Conservation (phyloP, 257 asterid species). For the Salvia miltiorrhiza region DNA sequence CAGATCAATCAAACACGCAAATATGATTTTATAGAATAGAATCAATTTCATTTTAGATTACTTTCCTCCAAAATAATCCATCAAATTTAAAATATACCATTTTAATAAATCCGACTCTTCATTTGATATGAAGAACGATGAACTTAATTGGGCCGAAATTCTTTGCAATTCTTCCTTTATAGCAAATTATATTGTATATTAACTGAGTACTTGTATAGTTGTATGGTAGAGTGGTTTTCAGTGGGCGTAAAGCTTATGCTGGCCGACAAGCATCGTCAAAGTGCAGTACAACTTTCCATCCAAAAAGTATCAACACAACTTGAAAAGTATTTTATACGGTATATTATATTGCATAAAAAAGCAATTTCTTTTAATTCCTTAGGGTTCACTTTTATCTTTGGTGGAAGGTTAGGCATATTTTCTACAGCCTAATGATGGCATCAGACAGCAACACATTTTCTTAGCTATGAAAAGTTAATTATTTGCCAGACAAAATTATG, state of each 20-base stretch:
- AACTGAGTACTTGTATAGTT: too few species aligned
- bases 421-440: slow-evolving; percentile 46
- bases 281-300: slow-evolving; percentile 33
- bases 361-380: slow-evolving; percentile 15
- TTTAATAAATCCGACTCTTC: too few species aligned
- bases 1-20: too few species aligned
- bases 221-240: too few species aligned
- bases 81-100: too few species aligned
- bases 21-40: too few species aligned
- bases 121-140: too few species aligned
- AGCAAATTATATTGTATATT: too few species aligned
- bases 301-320: slow-evolving; percentile 31
- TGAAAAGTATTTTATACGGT: background rate
- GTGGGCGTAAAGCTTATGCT: background rate
- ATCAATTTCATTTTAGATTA: too few species aligned
- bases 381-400: slow-evolving; percentile 40
- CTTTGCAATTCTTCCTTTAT: too few species aligned
- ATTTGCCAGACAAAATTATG: slow-evolving; percentile 25
- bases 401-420: slow-evolving; percentile 32
- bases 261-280: slow-evolving; percentile 34
- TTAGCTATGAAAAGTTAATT: slow-evolving; percentile 28
- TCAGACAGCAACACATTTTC: slow-evolving; percentile 40
- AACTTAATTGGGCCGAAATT: too few species aligned
- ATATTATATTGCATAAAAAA: background rate
- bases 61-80: too few species aligned